Base-by-base conservation (phyloP, 805 yeast genomes). In the Lipomyces yamanashiensis region DNA sequence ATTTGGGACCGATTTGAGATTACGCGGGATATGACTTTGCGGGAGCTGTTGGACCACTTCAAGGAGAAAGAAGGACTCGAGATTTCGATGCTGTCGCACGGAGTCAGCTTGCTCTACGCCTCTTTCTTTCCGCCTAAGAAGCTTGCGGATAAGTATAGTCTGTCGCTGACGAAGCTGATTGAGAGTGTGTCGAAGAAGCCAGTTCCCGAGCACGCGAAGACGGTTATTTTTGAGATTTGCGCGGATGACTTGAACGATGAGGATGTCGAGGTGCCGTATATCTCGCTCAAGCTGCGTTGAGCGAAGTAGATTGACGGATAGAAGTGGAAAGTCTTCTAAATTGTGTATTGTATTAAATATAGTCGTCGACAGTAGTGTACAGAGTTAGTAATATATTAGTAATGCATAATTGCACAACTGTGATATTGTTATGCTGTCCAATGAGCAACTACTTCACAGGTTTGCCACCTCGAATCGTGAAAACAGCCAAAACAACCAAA, bases 1-100 rank as follows among this genome's bases (percentile, higher is more conserved):
- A 91, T 93, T 72, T 95, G 99, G 99, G 97, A 91, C 73, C 84
- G 98, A 75, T 93, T 93, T 76, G 93, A 88, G 71, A 78, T 93
- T 57, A 39, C 71, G 33, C 73, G 71, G 48, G 87, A 92, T 72
- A 77, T 90, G 58, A 90, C 95, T 12, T 82, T 92, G 70, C 84
- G 84, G 72, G 86, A 87, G 67, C 80, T 92, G 65, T 77, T 93
- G 62, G 88, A 87, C 63, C 81, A 87, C 71, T 95, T 95, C 77
- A 82, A 89, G 74, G 80, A 86, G 64, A 81, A 90, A 59, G 96
- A 95, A 77, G 96, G 96, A 1, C 82, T 95, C 66, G 92, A 87
- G 69, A 85, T 95, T 59, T 83, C 95, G 17, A 95, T 95, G 99
- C 79, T 95, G 68, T 90, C 98, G 0, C 86, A 90, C 72, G 97